Base-by-base conservation (phyloP, 2,329 filamentous ascomycete genomes). In the Teratosphaeria gauchensis region DNA sequence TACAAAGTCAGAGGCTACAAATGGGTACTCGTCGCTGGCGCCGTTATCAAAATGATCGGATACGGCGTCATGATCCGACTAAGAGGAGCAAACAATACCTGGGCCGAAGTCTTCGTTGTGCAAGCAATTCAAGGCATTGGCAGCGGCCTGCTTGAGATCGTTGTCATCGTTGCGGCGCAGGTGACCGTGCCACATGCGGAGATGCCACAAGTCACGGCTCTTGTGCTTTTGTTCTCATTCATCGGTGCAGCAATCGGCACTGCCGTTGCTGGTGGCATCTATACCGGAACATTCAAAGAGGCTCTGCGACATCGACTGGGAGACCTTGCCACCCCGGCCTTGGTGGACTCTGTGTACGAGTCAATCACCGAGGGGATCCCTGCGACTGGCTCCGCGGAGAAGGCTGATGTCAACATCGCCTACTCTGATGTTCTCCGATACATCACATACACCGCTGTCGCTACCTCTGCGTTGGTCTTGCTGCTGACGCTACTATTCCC, bases 41-140 rank as follows among this genome's bases (percentile, higher is more conserved):
- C 73, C 1, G 57, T 71, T 1, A 63, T 81, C 33, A 76, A 78
- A 11, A 64, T 79, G 9, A 62, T 80, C 33, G 78, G 79, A 4
- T 80, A 81, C 59, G 78, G 77, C 3, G 64, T 80, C 32, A 81
- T 81, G 79, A 71, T 80, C 32, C 73, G 78, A 2, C 72, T 81
- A 8, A 74, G 78, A 3, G 77, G 71, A 0, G 70, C 73, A 53
- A 63, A 71, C 42, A 80, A 77, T 64, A 74, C 74, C 3, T 62
- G 69, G 0, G 75, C 71, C 7, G 79, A 81, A 65, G 70, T 81
- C 1, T 78, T 80, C 62, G 61, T 76, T 30, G 75, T 79, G 1
- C 79, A 81, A 63, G 65, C 76, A 31, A 70, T 81, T 9, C 79
- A 81, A 62, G 78, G 78, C 1, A 62, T 77, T 3, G 79, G 79